Base-by-base conservation (phyloP, 2,329 filamentous ascomycete species). In the Magnaporthiopsis rhizophila region DNA sequence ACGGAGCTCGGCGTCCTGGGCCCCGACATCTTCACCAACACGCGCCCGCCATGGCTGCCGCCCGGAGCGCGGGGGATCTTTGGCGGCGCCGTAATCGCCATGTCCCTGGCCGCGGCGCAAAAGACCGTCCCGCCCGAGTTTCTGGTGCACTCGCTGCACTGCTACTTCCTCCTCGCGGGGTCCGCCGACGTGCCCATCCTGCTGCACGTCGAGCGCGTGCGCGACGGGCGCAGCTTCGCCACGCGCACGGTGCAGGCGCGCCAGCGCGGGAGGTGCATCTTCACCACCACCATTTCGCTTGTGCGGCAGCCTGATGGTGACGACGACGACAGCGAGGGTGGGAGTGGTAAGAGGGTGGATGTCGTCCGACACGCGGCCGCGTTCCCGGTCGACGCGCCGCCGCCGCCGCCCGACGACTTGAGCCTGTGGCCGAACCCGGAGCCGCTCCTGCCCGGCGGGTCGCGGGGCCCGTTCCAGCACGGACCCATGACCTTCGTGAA, bases 191-290 rank as follows among this genome's bases (percentile, higher is more conserved):
- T 95, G 24, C 94, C 95, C 38, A 90, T 98, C 69, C 83, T 97
- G 67, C 98, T 97, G 79, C 91, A 97, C 74, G 95, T 99, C 60
- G 95, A 98, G 79, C 86, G 91, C 63, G 92, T 99, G 61, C 89
- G 95, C 64, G 92, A 96, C 73, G 95, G 95, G 11, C 87, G 89
- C 66, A 93, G 89, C 62, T 99, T 93, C 75, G 89, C 91, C 64
- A 98, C 95, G 53, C 84, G 95, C 64, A 98, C 94, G 0, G 95
- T 99, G n/a, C 94, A 98, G 77, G 95, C 95, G 38, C 83, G 92
- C 34, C 95, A 99, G 79, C 83, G 87, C 57, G 95, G 93, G 12
- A 86, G 87, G 66, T 90, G 90, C 72, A 98, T 99, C 77, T 98
- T 98, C 78, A 98, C 94, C 24, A 95, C 92, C 1, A 99, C 94